phyloP scores from a whole-genome alignment of 2,329 filamentous ascomycete genomes.

The Pseudogymnoascus destructans region DNA sequence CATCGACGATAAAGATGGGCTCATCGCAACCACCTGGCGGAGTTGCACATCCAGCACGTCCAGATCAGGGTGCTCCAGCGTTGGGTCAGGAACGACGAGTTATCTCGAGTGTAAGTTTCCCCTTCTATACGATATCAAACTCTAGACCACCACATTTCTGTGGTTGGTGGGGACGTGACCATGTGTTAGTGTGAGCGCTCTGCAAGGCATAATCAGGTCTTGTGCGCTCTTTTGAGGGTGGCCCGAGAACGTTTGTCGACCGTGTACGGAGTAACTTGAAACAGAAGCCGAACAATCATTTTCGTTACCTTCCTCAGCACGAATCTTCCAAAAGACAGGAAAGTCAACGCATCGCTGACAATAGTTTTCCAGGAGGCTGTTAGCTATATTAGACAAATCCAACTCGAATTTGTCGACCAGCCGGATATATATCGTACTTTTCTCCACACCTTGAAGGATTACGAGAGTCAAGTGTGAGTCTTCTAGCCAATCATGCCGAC shows the following conservation, averaged over 20 bases:
- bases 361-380: neutral
- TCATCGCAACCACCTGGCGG: neutral
- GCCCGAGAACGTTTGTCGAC: neutral
- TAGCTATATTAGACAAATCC: neutral
- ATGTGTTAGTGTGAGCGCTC: neutral
- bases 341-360: neutral
- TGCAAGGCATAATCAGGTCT: neutral
- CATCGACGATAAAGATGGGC: neutral
- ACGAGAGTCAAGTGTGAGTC: neutral
- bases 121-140: neutral
- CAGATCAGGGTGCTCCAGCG: neutral
- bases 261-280: neutral
- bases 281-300: neutral
- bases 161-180: no score
- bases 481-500: neutral
- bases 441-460: neutral
- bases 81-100: neutral
- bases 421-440: neutral
- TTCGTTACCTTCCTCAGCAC: neutral
- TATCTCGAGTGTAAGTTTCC: neutral
- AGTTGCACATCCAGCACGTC: neutral
- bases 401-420: neutral
- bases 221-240: neutral
- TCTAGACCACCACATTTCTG: neutral
- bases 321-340: neutral